Base-by-base conservation (phyloP, 768 basidiomycete species). In the Sporobolomyces roseus region DNA sequence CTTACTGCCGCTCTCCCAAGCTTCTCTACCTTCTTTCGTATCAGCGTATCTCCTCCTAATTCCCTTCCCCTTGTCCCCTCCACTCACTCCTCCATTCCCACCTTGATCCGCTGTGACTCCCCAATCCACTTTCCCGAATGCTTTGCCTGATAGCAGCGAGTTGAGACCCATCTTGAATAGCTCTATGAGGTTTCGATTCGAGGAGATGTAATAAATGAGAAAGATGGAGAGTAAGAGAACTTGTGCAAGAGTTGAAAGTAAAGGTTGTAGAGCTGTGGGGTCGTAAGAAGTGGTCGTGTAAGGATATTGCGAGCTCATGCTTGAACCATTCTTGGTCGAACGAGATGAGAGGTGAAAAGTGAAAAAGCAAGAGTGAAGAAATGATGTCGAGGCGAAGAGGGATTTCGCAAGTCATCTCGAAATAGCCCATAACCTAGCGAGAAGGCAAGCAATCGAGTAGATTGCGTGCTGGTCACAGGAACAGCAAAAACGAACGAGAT, bases 31-130 rank as follows among this genome's bases (percentile, higher is more conserved):
- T 30, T 54, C 23, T 4, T 35, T 23, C 0, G 63, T 64, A 9
- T 64, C 68, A 29, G 4, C 46, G 52, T 69, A 64, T 36, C 63
- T 29, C 63, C 58, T 68, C n/a, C 50, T 46, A 50, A 64, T 54
- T 27, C 23, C 35, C 4, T 36, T 64, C 56, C n/a, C 38, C 38
- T 41, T n/a, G n/a, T n/a, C n/a, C n/a, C n/a, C n/a, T n/a, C n/a
- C n/a, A n/a, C n/a, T n/a, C n/a, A n/a, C n/a, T n/a, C n/a, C n/a
- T n/a, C n/a, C n/a, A n/a, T n/a, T n/a, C n/a, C n/a, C n/a, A n/a
- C n/a, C n/a, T n/a, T n/a, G n/a, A n/a, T n/a, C n/a, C n/a, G n/a
- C n/a, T n/a, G n/a, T n/a, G n/a, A n/a, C n/a, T n/a, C n/a, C n/a
- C n/a, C n/a, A n/a, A n/a, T n/a, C n/a, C n/a, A n/a, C n/a, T n/a